phyloP scores from a whole-genome alignment of 495 filamentous ascomycete species.

The Hypoxylon cercidicola region DNA sequence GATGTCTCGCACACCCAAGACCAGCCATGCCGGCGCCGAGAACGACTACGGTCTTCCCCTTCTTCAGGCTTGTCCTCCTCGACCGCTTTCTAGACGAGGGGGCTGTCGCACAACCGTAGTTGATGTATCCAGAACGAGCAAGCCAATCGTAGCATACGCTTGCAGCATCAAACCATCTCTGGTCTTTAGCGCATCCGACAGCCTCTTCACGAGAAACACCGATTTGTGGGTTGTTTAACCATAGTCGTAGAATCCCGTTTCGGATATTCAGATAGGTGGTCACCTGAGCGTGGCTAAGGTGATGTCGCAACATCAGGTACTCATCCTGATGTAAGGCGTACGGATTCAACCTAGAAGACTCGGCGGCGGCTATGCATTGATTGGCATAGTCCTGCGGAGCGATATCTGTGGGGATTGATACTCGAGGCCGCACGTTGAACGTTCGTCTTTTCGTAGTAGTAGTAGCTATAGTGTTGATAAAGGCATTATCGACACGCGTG shows the following conservation, averaged over 20 bases:
- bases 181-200: conserved; percentile 88
- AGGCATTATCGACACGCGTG: conserved; percentile 1
- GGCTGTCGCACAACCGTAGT: conserved; percentile 87
- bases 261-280: conserved; percentile 97
- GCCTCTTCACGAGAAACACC: conserved; percentile 89
- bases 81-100: conserved; percentile 54
- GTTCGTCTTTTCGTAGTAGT: conserved; percentile 43
- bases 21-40: conserved; percentile 96
- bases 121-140: conserved; percentile 90
- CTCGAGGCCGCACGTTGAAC: conserved; percentile 72
- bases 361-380: conserved; percentile 87
- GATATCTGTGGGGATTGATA: conserved; percentile 82
- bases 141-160: conserved; percentile 93
- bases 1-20: conserved; percentile 88
- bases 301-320: conserved; percentile 78
- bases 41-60: conserved; percentile 77
- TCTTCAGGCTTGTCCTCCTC: conserved; percentile 50
- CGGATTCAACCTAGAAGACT: conserved; percentile 88
- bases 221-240: conserved; percentile 89
- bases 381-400: conserved; percentile 79
- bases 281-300: conserved; percentile 88
- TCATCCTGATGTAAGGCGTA: conserved; percentile 89
- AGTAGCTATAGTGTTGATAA: conserved; percentile 10
- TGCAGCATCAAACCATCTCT: conserved; percentile 90
- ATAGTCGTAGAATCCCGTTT: conserved; percentile 92